Base-by-base conservation (phyloP, 345 rosid genomes). In the Abelmoschus esculentus region DNA sequence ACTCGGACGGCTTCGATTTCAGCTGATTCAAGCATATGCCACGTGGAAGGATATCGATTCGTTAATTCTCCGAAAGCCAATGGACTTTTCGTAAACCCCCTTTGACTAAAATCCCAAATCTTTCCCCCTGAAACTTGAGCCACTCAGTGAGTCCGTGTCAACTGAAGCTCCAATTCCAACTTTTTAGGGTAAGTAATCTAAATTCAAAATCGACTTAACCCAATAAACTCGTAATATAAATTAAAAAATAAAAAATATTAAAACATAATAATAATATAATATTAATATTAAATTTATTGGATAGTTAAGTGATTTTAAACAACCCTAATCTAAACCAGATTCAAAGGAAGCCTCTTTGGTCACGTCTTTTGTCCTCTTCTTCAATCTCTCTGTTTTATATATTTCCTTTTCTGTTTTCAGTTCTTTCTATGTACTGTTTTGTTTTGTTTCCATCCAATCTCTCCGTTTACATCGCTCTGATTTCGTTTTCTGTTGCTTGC, bases 401-500 rank as follows among this genome's bases (percentile, higher is more conserved):
- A 26, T 13, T 56, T 22, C 6, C 31, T 7, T 26, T 56, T 22
- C 15, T 11, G 22, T 19, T 55, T 22, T 22, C 26, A 22, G 0
- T 22, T 22, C 26, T 22, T 22, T 22, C 26, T 22, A 22, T 22
- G 26, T 22, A 22, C 26, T 22, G 26, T 22, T 22, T 22, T 22
- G 26, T 22, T 22, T 22, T 1, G 6, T 3, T 2, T n/a, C 58
- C 64, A 26, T 57, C 26, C 11, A 38, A 57, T 40, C 19, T 42
- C 64, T 57, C 72, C 72, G 54, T 54, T 57, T 70, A 42, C 72
- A 38, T 56, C 72, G 53, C 64, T 69, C 47, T 70, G 36, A 7
- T 57, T 40, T 2, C 13, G 22, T 8, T 18, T 18, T 32, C 4
- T 5, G 3, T 32, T 32, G 36, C 7, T 19, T 54, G 2, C 44